Base-by-base conservation (phyloP, 2,329 filamentous ascomycete genomes). In the Penicillium hesseltinei region DNA sequence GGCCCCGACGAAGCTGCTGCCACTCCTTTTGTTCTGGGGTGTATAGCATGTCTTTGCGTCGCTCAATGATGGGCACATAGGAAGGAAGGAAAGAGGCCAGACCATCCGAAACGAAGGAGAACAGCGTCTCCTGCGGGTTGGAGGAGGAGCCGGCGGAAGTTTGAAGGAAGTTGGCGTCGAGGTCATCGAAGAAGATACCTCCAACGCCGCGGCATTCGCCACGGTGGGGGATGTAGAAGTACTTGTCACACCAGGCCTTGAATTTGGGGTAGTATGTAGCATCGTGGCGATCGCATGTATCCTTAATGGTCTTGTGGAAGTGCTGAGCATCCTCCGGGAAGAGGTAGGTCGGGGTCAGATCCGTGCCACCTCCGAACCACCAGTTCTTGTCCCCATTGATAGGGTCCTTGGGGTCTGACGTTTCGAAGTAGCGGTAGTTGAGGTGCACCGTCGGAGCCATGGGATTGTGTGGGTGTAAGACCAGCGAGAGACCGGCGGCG, bases 371-470 rank as follows among this genome's bases (percentile, higher is more conserved):
- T 62, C 94, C 94, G 69, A 96, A 99, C 94, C 94, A 99, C 93
- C 94, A 99, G 57, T 78, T 79, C 8, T 92, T 89, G 63, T 93
- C 77, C 21, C 78, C 78, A 54, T 78, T 77, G 53, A 91, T 51
- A 82, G 88, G 64, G 82, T 89, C 91, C 67, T 93, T 88, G 9
- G 89, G 84, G 68, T 93, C 89, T 59, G 90, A 89, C 1, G 94
- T 99, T 80, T 99, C 94, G 71, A 99, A 99, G 78, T 99, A 99
- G 56, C 94, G 87, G 81, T 97, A 97, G 81, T 99, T 99, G 66
- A 99, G 83, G 75, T 99, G 94, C 19, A 99, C 94, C 0, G 94
- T 99, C 0, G 94, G 94, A 8, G 93, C 93, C 88, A 96, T 96
- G 47, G 94, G 94, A 77, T 99, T 99, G 68, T 86, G 83, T 2